Evolutionary conservation across 108 stramenopile genomes (phyloP).

Genomic region (Discostella pseudostelligera): DNA sequence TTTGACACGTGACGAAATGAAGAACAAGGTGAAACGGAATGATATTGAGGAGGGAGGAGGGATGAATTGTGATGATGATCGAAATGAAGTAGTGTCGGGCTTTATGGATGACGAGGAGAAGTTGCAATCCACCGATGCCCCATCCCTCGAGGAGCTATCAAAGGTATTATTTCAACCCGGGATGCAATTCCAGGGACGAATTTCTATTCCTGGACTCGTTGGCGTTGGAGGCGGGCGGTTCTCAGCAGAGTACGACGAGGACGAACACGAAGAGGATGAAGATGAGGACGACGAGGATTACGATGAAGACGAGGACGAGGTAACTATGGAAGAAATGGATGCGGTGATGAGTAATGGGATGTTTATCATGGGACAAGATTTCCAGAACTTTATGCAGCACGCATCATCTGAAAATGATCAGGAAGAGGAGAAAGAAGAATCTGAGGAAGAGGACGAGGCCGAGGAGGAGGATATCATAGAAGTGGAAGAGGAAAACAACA

Average conservation of each 20-base stretch:
- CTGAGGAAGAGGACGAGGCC: not conserved
- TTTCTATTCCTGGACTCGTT: slow-evolving; percentile 20
- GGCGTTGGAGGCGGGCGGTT: not conserved
- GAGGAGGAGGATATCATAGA: not conserved
- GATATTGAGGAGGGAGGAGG: not conserved
- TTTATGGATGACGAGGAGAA: not conserved
- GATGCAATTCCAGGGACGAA: slow-evolving; percentile 26
- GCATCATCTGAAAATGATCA: not conserved
- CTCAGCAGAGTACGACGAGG: too few relatives aligned
- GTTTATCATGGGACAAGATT: too few relatives aligned
- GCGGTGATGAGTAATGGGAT: too few relatives aligned
- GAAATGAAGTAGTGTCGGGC: not conserved
- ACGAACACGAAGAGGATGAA: not conserved
- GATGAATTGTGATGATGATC: not conserved
- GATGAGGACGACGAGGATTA: slow-evolving; percentile 1
- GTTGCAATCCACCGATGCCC: not conserved
- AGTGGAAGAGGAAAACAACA: not conserved
- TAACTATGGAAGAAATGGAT: not conserved
- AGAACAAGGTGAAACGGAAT: not conserved
- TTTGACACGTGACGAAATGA: not conserved
- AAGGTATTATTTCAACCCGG: slow-evolving; percentile 25
- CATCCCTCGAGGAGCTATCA: slow-evolving; percentile 13
- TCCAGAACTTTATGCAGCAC: too few relatives aligned
- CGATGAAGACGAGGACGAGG: slow-evolving; percentile 3
- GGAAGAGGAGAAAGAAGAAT: not conserved